Evolutionary conservation across 768 basidiomycete genomes (phyloP), one percentile per base, ranked within the genome.

Genomic region (Psilocybe azurescens): DNA sequence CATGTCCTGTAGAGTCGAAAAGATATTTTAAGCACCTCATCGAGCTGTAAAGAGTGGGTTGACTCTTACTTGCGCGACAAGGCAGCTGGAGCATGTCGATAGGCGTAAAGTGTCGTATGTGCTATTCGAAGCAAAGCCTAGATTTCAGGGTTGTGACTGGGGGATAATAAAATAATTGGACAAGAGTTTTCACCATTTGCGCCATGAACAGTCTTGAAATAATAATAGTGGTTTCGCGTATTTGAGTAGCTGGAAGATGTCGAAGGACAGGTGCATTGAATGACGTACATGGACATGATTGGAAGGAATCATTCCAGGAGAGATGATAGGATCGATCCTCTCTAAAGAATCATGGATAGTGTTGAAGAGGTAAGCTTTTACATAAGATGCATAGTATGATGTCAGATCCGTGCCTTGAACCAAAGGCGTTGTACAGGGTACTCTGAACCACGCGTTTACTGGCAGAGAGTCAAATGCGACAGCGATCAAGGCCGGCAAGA

Each of bases 261-360:
- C 3, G 11, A 36, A 36, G 33, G 7, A 1, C 11, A 36, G 28
- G 16, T n/a, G 58, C 9, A 44, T 24, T 13, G 28, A 54, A 53
- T n/a, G 9, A 70, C 78, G 47, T 48, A 80, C 79, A 60, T 81
- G 79, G 47, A 79, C 74, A 58, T 81, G 79, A 38, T 78, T 73
- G 0, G 77, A 77, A 0, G 79, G 79, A 11, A 66, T 65, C 29
- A 63, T 63, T 24, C 70, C 74, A 5, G 79, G 77, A 18, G 70
- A 72, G 24, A 76, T 68, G 52, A 81, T 73, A 36, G 79, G 79
- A 58, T 81, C 79, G 33, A 81, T 67, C 47, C 79, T 72, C 48
- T 77, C 77, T 77, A 50, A 16, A 44, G 53, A 18, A 41, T 5
- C 30, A 38, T 29, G 49, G 32, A 28, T 53, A 20, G 28, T 20